Evolutionary conservation across 805 yeast species (phyloP).

Genomic region (Myxozyma kluyveri): DNA sequence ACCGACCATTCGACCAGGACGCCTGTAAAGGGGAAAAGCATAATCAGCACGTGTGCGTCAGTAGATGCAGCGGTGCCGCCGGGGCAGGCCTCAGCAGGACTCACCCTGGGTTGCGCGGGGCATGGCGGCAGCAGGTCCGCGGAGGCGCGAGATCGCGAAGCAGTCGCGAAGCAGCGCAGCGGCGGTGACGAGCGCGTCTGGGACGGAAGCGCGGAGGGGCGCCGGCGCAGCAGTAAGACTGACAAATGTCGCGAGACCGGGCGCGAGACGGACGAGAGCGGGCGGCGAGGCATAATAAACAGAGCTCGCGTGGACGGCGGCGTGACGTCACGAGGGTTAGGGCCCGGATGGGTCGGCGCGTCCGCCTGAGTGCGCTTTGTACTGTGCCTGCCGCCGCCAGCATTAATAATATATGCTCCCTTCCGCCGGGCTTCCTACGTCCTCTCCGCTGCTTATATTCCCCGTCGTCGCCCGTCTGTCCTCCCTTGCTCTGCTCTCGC

Average conservation of each 20-base stretch:
- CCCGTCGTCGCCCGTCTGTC: neutral
- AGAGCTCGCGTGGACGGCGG: too few species aligned
- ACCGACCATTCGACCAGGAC: constrained; percentile 39
- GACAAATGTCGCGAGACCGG: neutral
- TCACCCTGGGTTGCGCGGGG: constrained; percentile 29
- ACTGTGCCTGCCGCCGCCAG: neutral
- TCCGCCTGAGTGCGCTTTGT: neutral
- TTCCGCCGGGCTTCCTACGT: neutral
- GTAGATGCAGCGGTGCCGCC: too few species aligned
- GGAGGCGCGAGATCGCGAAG: neutral
- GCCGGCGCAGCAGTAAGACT: neutral
- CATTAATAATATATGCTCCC: neutral
- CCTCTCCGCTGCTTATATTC: neutral
- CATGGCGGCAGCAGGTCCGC: constrained; percentile 7
- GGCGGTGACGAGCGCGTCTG: too few species aligned
- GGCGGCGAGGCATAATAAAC: too few species aligned
- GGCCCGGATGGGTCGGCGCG: neutral
- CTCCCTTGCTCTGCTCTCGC: too few species aligned
- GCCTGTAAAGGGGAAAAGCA: constrained; percentile 31
- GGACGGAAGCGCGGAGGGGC: neutral
- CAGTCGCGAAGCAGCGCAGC: neutral
- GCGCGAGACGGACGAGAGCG: neutral
- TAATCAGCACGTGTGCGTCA: neutral
- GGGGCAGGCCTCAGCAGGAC: too few species aligned
- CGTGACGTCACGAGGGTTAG: neutral